Base-by-base conservation (phyloP, 148 eudicot species). In the Salicornia ramosissima region DNA sequence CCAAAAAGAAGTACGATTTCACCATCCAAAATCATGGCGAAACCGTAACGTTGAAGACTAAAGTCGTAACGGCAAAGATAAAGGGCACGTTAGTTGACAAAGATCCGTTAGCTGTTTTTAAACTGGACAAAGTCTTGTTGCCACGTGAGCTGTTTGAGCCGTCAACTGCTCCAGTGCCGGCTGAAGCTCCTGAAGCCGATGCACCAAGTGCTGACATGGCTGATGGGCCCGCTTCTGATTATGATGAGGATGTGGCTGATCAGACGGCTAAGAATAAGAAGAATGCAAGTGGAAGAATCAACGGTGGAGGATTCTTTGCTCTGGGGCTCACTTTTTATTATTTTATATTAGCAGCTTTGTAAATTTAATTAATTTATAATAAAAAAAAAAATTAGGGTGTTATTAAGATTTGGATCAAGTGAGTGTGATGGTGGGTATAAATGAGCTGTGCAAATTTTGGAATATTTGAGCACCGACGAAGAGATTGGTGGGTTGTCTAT, bases 101-200 rank as follows among this genome's bases (percentile, higher is more conserved):
- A 45, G 90, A 90, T 33, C 96, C 96, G 15, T 52, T 86, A 57
- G 74, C 82, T 0, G 67, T 80, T 0, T 90, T 78, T 68, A 85
- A 84, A 82, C 29, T 90, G 3, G 84, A 88, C 28, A 88, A 88
- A 76, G 83, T 90, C 22, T 77, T 90, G 65, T 34, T 73, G 62
- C 96, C 96, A 0, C 78, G 80, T 10, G 96, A 90, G 79, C 64
- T 90, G 21, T 88, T 86, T 33, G 86, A 87, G 71, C 64, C 60
- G 1, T 78, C 74, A 0, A 28, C 56, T 14, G 24, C 45, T 21
- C 56, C 66, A 2, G 85, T 80, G 3, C 77, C 89, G 0, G 81
- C 83, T 1, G 75, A 85, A 25, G 80, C 85, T 0, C 84, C 85
- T 0, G 80, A 83, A 33, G 82, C 84, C 11, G 77, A 81, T 19